Evolutionary conservation across 352 stramenopile genomes (phyloP), one percentile per base, ranked within the genome.

Genomic region (Pythium dissimile): DNA sequence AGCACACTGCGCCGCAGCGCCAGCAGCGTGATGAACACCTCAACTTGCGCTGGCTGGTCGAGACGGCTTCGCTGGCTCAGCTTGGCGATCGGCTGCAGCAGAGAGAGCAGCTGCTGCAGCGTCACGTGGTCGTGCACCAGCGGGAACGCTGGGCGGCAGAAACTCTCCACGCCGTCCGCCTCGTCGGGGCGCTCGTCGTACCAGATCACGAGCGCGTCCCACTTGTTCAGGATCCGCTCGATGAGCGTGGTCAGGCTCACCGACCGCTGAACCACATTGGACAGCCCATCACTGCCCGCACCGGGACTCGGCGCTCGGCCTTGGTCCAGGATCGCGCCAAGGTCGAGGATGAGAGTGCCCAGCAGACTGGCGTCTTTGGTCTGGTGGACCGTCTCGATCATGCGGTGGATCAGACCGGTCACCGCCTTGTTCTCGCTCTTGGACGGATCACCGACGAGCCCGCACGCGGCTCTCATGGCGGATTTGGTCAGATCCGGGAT

Each of bases 381-480:
- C 7, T 72, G 39, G 26, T 45, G 59, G 23, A 66, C 54, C 2
- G 39, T 64, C 26, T 58, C 47, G 23, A 37, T 42, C 16, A 66
- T 60, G 18, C 39, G 42, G 10, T 51, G 13, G 11, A 68, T 54
- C 32, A 71, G 18, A 5, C 66, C 45, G 0, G 54, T 61, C 38
- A 72, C 47, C n/a, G 50, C 51, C 18, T 55, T 45, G 26, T 75
- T 71, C 5, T 35, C 20, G 1, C 27, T 50, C 16, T 24, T 38
- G n/a, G 38, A 57, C 2, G n/a, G n/a, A 26, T 54, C 44, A 2
- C 35, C 55, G 26, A 55, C 45, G 9, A 73, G 30, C 4, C 58
- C 67, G 49, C 59, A 76, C 2, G 68, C 59, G 18, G 34, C 31
- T 39, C 71, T 76, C 3, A 51, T 71, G 0, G 61, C 54, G 15